Evolutionary conservation across 495 filamentous ascomycete species (phyloP), one percentile per base, ranked within the genome.

Genomic region (Hypoxylon fragiforme): DNA sequence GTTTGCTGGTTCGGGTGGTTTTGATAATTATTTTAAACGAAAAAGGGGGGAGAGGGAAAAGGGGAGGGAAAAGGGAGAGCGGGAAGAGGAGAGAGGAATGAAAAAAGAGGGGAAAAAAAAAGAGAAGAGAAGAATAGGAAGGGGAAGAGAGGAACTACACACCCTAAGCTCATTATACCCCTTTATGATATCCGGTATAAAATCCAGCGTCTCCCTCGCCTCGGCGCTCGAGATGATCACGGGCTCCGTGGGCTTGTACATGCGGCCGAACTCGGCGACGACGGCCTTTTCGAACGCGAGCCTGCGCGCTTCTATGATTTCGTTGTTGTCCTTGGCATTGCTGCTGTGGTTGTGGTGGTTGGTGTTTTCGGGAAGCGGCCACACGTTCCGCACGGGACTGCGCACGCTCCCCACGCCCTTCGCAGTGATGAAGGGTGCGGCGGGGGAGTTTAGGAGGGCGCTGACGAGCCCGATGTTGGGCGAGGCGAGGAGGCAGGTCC

Each of bases 381-480:
- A 69, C 5, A 96, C 84, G 77, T 98, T 97, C 15, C 81, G 77
- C 12, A 97, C 83, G 0, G 86, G 82, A 13, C 90, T 94, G 49
- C 88, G 84, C 11, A 97, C 91, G 66, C 94, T 97, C 64, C 92
- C 90, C n/a, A 96, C 91, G 0, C 95, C 94, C 44, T 85, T 81
- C 0, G 91, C 90, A 48, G 80, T 81, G 50, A 97, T 84, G 66
- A 81, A 92, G 1, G 77, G 77, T 44, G 81, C 84, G 1, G 87
- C 89, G 0, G 89, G 88, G 46, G 88, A 89, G 28, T 79, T 77
- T 46, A 98, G 66, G 53, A 88, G 85, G 2, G 74, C 63, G 7
- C 81, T 77, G 5, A 97, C 83, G 30, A 72, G 66, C 21, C 73
- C 61, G n/a, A 97, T 73, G 61, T 91, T 85, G 3, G 82, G 82